These are phyloP conservation scores for Aspergillus pseudoterreus DNA, from an alignment of 2,329 filamentous ascomycete species.

Conservation along the genomic window DNA sequence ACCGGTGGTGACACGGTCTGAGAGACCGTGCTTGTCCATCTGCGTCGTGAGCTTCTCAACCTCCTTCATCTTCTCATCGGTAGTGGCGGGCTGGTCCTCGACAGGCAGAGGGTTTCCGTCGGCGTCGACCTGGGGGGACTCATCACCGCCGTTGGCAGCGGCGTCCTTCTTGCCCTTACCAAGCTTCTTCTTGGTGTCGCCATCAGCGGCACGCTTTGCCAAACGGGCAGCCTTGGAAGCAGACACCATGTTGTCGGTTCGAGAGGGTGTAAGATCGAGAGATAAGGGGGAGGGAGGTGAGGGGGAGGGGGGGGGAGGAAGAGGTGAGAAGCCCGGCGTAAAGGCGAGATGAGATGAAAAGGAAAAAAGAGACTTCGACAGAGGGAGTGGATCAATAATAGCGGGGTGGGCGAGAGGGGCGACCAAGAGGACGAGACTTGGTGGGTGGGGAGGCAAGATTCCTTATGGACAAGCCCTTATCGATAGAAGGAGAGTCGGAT, in stretches of 20 bases:
- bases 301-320: conserved; percentile 14
- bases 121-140: conserved; percentile 59
- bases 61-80: conserved; percentile 69
- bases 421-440: conserved; percentile 18
- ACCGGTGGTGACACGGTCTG: conserved; percentile 96
- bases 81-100: conserved; percentile 64
- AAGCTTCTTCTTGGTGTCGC: conserved; percentile 65
- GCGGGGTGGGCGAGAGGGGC: conserved; percentile 30
- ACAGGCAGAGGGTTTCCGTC: conserved; percentile 47
- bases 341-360: conserved; percentile 11
- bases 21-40: conserved; percentile 93
- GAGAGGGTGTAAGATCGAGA: conserved; percentile 10
- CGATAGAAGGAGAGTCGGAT: conserved; percentile 27
- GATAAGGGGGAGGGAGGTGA: conserved; percentile 9
- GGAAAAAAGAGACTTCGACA: conserved; percentile 27
- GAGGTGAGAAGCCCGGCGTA: conserved; percentile 18
- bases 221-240: conserved; percentile 66
- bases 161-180: conserved; percentile 58
- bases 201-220: conserved; percentile 64
- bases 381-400: conserved; percentile 31
- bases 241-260: conserved; percentile 55
- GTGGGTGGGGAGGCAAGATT: conserved; percentile 17
- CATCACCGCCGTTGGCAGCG: conserved; percentile 52
- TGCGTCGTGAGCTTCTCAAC: conserved; percentile 86
- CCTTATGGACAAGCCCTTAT: conserved; percentile 35